phyloP scores from a whole-genome alignment of 75 land plant species.

The Sequoia sempervirens region DNA sequence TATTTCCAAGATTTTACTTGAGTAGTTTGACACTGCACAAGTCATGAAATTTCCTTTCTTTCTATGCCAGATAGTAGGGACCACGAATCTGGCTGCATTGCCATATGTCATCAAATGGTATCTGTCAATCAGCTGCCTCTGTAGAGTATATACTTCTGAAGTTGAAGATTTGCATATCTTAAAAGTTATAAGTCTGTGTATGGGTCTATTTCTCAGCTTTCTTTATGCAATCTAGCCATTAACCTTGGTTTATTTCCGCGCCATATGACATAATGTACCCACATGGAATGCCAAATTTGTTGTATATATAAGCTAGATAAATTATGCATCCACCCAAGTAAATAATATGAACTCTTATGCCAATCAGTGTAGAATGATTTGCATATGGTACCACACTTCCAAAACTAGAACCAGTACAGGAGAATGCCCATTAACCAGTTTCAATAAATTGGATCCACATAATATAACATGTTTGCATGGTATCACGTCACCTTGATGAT shows the following conservation, averaged over 20 bases:
- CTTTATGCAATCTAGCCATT: not conserved
- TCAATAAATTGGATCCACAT: not conserved
- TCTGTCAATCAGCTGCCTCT: not conserved
- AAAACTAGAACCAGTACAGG: not conserved
- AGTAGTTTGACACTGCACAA: not conserved
- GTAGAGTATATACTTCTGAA: not conserved
- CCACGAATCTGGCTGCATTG: not conserved
- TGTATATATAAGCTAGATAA: not conserved
- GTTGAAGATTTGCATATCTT: not conserved
- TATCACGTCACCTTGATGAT: not conserved
- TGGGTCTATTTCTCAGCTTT: not conserved
- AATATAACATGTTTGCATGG: not conserved
- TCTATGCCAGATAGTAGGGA: not conserved
- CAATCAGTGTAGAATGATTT: not conserved
- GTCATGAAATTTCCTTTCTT: not conserved
- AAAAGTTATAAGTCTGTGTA: not conserved
- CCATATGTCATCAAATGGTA: not conserved
- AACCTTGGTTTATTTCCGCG: not conserved
- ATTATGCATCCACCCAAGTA: not conserved
- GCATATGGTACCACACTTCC: not conserved
- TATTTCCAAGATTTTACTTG: not conserved
- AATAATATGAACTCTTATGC: not conserved
- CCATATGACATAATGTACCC: not conserved
- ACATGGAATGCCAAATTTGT: not conserved
- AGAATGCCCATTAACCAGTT: not conserved